These are phyloP conservation scores for Zasmidium angulare DNA, from an alignment of 2,329 filamentous ascomycete genomes.

Conservation along the genomic window DNA sequence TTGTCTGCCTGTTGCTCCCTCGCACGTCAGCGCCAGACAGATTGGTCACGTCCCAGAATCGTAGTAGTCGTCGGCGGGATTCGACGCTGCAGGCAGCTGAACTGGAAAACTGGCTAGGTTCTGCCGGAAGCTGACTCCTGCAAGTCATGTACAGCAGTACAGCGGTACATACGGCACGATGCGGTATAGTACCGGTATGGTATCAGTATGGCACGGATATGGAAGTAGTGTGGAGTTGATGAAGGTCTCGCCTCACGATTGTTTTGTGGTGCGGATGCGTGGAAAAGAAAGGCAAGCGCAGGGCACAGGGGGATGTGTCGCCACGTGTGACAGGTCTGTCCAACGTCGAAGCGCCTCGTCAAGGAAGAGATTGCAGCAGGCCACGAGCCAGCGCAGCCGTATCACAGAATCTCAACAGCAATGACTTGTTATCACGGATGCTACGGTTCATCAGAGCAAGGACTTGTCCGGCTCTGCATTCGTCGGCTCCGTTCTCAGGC, in stretches of 20 bases:
- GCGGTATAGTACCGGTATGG: not conserved
- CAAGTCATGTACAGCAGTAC: not conserved
- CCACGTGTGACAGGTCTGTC: not conserved
- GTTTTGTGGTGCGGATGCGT: not conserved
- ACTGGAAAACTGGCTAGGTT: not conserved
- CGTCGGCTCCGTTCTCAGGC: too few relatives aligned
- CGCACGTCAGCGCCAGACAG: not conserved
- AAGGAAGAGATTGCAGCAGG: not conserved
- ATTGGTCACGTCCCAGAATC: too few relatives aligned
- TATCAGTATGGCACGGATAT: not conserved
- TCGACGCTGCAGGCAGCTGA: not conserved
- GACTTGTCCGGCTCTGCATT: too few relatives aligned
- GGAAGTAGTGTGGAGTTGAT: not conserved
- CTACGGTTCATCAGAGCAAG: too few relatives aligned
- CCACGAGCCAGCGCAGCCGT: not conserved
- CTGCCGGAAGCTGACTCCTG: not conserved
- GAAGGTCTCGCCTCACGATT: not conserved
- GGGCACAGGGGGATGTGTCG: not conserved
- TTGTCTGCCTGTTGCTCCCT: not conserved
- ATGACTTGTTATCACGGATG: not conserved
- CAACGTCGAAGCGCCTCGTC: not conserved
- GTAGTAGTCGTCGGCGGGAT: not conserved
- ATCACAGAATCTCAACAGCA: too few relatives aligned
- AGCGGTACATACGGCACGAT: not conserved
- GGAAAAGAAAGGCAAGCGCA: not conserved